Base-by-base conservation (phyloP, 495 filamentous ascomycete species). In the Cairneyella variabilis region DNA sequence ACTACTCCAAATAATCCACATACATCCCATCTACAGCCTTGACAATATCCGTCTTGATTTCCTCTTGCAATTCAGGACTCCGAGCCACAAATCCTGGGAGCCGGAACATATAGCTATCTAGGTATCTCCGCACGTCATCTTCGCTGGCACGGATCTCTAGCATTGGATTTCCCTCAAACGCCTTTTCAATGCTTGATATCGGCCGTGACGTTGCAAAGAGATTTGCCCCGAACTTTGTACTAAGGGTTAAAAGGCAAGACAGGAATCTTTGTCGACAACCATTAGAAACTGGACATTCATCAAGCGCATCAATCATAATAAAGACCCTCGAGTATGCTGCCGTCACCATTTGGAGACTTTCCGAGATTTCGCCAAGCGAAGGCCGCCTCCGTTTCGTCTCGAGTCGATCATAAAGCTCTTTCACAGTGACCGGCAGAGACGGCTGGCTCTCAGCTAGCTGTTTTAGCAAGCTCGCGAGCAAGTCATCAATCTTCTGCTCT, bases 61-160 rank as follows among this genome's bases (percentile, higher is more conserved):
- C 21, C 20, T 43, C 40, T 20, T 20, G 17, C 14, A 34, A 34
- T 8, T 34, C 30, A 43, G 6, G 23, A 9, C 12, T 41, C 38
- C 17, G 8, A 10, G 17, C 9, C 6, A 43, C 14, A 9, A 12
- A 16, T 3, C 12, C 9, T 12, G 40, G 16, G 17, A 16, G 20
- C 23, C 40, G 14, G 23, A 12, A 52, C n/a, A n/a, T n/a, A n/a
- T n/a, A n/a, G n/a, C n/a, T n/a, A n/a, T n/a, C n/a, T n/a, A n/a
- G n/a, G n/a, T 52, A 52, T 44, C 12, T 43, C 20, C n/a, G 20
- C 14, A 52, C 49, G 21, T 52, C 49, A 26, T 43, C 36, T 14
- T 52, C 22, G 17, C 23, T 43, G 6, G 37, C 49, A 42, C 36
- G 49, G 20, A 54, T 54, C 16, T 47, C 51, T n/a, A 69, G 37